Evolutionary conservation across 106 monocot species (phyloP).

Genomic region (Dendrobium huoshanense): DNA sequence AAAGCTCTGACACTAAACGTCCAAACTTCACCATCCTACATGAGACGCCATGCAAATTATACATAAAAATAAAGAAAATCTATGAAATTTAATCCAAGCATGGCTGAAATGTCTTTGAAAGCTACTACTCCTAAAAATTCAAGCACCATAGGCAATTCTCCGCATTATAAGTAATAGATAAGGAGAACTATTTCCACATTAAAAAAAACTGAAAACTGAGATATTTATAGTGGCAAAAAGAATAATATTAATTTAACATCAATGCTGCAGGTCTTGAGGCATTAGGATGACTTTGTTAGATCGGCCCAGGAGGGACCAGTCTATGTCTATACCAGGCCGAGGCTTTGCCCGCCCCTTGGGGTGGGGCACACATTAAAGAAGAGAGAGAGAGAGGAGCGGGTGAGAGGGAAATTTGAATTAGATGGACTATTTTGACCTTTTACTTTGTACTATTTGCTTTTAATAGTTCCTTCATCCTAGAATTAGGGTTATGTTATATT

Average conservation of each 20-base stretch:
- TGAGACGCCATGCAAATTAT: neutral
- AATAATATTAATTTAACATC: neutral
- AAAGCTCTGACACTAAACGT: constrained; percentile 88
- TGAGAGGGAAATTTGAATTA: too few relatives aligned
- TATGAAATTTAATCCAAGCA: neutral
- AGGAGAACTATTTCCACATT: neutral
- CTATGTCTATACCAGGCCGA: too few relatives aligned
- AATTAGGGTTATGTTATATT: too few relatives aligned
- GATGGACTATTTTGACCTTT: too few relatives aligned
- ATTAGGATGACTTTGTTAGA: neutral
- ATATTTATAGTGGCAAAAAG: neutral
- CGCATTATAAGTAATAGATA: neutral
- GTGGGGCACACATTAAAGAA: too few relatives aligned
- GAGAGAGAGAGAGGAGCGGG: too few relatives aligned
- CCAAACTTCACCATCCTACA: constrained; percentile 98
- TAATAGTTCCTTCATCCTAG: too few relatives aligned
- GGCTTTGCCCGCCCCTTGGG: too few relatives aligned
- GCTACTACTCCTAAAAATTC: neutral
- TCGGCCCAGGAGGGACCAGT: too few relatives aligned
- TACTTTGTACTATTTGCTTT: too few relatives aligned
- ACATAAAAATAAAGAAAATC: neutral
- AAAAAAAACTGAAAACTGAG: neutral
- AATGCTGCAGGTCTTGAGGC: neutral
- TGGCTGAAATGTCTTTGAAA: neutral
- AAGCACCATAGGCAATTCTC: neutral